Evolutionary conservation across 2,329 filamentous ascomycete genomes (phyloP).

Genomic region (Scedosporium aurantiacum): DNA sequence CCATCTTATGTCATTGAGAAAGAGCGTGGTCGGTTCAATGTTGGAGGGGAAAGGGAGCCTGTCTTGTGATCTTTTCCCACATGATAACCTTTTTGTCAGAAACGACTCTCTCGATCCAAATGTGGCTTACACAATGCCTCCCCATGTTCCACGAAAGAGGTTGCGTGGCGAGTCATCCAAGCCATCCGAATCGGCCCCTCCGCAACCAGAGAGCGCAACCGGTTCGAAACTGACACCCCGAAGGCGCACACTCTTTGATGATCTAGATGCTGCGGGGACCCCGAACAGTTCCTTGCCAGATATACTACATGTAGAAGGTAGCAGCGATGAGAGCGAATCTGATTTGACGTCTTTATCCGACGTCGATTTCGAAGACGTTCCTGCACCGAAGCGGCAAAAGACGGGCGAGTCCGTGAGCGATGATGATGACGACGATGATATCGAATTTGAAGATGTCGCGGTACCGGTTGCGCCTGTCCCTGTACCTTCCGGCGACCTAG

Average conservation of each 20-base stretch:
- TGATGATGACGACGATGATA: constrained; percentile 43
- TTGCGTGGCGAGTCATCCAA: constrained; percentile 28
- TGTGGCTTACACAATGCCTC: constrained; percentile 44
- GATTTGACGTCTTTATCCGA: constrained; percentile 45
- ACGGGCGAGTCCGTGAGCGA: constrained; percentile 16
- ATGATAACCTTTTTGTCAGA: too few relatives aligned
- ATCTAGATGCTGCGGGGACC: constrained; percentile 40
- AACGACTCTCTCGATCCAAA: background rate
- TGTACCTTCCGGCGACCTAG: constrained; percentile 53
- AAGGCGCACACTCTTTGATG: constrained; percentile 50
- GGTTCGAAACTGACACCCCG: constrained; percentile 20
- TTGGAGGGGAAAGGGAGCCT: too few relatives aligned
- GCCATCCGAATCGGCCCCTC: background rate
- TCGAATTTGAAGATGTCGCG: constrained; percentile 50
- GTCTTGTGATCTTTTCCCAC: too few relatives aligned
- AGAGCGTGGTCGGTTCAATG: too few relatives aligned
- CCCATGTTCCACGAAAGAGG: constrained; percentile 56
- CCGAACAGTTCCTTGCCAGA: constrained; percentile 30
- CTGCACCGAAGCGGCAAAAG: constrained; percentile 31
- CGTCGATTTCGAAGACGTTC: constrained; percentile 39
- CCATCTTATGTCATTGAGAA: background rate
- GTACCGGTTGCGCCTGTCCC: constrained; percentile 31
- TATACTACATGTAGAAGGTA: constrained; percentile 25
- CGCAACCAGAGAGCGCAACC: constrained; percentile 10
- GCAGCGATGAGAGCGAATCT: constrained; percentile 18